These are phyloP conservation scores for Ceratobasidium sp. DNA, from an alignment of 1,284 basidiomycete genomes.

Conservation along the genomic window DNA sequence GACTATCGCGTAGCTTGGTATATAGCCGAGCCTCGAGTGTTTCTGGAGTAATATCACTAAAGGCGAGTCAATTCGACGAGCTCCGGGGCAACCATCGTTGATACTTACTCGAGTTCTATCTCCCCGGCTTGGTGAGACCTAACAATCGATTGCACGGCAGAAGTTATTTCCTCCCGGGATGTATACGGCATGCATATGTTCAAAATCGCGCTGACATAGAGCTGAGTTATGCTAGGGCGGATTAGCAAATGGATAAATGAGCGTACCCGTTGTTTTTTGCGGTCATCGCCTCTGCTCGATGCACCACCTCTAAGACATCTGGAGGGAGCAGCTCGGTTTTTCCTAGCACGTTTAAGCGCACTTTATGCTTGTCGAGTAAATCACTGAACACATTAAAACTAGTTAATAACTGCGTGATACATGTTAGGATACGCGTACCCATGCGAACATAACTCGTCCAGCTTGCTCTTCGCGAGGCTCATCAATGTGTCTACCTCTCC, in stretches of 20 bases:
- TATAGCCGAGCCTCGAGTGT: constrained; percentile 76
- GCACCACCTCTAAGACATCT: constrained; percentile 78
- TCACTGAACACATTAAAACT: constrained; percentile 65
- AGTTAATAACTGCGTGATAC: constrained; percentile 10
- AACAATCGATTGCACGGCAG: constrained; percentile 75
- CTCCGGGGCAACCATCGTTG: constrained; percentile 48
- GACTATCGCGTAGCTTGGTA: constrained; percentile 75
- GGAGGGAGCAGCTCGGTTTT: constrained; percentile 81
- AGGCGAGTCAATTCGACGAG: constrained; percentile 10
- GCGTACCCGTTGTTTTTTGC: constrained; percentile 76
- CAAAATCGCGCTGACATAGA: constrained; percentile 78
- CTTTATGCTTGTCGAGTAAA: constrained; percentile 82
- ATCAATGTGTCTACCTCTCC: constrained; percentile 92
- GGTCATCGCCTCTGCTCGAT: constrained; percentile 85
- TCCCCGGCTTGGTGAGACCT: constrained; percentile 62
- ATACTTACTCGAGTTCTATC: constrained; percentile 57
- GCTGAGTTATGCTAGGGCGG: background rate
- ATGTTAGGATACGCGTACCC: constrained; percentile 69
- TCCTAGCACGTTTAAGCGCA: constrained; percentile 89
- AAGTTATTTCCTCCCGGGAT: constrained; percentile 91
- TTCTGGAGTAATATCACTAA: constrained; percentile 73
- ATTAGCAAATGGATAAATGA: constrained; percentile 1
- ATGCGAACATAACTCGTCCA: constrained; percentile 85
- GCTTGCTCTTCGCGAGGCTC: constrained; percentile 83
- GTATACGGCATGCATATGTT: constrained; percentile 97